These are phyloP conservation scores for Chrysosphaeria jannelii DNA, from an alignment of 2,329 filamentous ascomycete species.

Conservation along the genomic window DNA sequence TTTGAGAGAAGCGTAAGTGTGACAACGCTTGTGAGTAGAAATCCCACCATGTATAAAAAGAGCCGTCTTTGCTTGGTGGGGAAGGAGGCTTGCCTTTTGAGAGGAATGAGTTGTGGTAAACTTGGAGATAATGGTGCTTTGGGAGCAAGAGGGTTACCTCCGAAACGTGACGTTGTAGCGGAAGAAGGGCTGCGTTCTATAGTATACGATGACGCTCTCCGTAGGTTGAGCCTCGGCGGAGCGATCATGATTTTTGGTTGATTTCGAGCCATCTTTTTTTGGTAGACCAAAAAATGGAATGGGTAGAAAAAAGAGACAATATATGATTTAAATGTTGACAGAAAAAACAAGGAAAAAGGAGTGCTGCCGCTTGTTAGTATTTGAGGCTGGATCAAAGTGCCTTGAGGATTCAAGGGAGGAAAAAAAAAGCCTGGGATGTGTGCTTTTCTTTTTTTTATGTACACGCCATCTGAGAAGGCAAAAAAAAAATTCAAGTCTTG, in stretches of 20 bases:
- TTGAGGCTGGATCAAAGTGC: neutral
- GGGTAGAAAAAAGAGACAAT: neutral
- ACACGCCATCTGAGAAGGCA: too few species aligned
- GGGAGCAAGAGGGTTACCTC: slow-evolving; percentile 36
- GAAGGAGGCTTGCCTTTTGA: slow-evolving; percentile 21
- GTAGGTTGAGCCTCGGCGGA: slow-evolving; percentile 25
- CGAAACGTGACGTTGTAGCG: slow-evolving; percentile 30
- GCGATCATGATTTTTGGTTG: slow-evolving; percentile 17
- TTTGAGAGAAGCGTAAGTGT: neutral
- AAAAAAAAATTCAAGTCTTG: too few species aligned
- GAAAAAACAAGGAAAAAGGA: neutral
- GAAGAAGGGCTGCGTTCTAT: slow-evolving; percentile 22
- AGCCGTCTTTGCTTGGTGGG: slow-evolving; percentile 26
- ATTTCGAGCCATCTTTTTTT: slow-evolving; percentile 2
- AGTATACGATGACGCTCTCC: slow-evolving; percentile 25
- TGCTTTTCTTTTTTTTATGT: too few species aligned
- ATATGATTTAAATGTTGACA: neutral
- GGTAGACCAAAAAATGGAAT: neutral
- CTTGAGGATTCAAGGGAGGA: too few species aligned
- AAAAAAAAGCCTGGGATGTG: too few species aligned
- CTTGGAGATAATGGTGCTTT: slow-evolving; percentile 35
- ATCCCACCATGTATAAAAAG: slow-evolving; percentile 19
- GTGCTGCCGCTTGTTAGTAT: neutral
- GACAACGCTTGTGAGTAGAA: neutral
- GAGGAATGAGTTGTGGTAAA: slow-evolving; percentile 31